Base-by-base conservation (phyloP, 164 flowering plant genomes). In the Vitis amurensis region DNA sequence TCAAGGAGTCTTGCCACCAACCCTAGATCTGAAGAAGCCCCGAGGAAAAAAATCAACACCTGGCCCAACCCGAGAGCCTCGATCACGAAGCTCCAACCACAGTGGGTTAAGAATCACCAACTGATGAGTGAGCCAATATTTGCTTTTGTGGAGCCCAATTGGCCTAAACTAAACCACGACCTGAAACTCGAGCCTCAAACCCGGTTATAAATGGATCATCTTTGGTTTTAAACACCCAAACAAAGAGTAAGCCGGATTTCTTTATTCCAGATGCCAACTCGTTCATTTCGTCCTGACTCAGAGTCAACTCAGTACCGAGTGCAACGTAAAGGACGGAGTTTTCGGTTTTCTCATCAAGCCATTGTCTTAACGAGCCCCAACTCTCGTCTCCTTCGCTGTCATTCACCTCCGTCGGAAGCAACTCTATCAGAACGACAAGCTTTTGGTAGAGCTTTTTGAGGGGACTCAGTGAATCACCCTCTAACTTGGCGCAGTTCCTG, bases 61-160 rank as follows among this genome's bases (percentile, higher is more conserved):
- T 74, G 74, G 1, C 90, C 94, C 7, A 61, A 65, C 0, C 65
- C 53, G 0, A 86, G 70, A 0, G 74, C 86, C 73, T 89, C 94
- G 0, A 86, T 60, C 4, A 77, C 74, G 3, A 90, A 88, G 73
- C 74, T 83, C 88, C 87, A 88, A 1, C 94, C 94, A 29, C 85
- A 82, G 69, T 88, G 91, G 44, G 89, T 84, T 77, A 90, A 61
- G 73, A 77, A 88, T 1, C 90, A 14, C 88, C 85, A 0, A 85
- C 71, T 4, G 90, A 63, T 0, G 68, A 72, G 57, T 88, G 95
- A 16, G 77, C 63, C 52, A 90, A 69, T 55, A 87, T 87, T 75
- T 47, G 78, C 8, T 74, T 63, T 66, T 87, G 95, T 1, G 92
- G 90, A 0, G 78, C 90, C 92, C 95, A 90, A 4, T 79, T 77